Evolutionary conservation across 805 yeast genomes (phyloP).

Genomic region (Starmerella apicola): DNA sequence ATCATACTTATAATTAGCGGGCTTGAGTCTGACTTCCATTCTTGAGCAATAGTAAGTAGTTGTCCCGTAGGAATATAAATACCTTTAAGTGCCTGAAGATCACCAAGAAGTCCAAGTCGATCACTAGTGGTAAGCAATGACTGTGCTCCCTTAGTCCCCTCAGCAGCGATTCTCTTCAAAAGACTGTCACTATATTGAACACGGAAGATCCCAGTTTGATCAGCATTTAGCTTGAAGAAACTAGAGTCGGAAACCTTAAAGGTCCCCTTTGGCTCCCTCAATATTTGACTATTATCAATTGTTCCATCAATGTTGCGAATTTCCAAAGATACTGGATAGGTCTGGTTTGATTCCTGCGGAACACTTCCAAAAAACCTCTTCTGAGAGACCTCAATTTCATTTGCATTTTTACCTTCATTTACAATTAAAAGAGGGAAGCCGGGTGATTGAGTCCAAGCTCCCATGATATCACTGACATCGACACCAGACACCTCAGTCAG

Average conservation of each 20-base stretch:
- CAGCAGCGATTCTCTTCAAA: constrained; percentile 40
- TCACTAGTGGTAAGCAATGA: constrained; percentile 44
- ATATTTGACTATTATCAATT: constrained; percentile 42
- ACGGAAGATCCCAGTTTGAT: constrained; percentile 50
- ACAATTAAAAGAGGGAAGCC: constrained; percentile 65
- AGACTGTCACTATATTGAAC: constrained; percentile 42
- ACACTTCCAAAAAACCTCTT: constrained; percentile 45
- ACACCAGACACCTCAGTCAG: constrained; percentile 50
- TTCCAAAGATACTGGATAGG: constrained; percentile 45
- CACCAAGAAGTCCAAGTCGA: constrained; percentile 53
- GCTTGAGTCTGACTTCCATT: constrained; percentile 39
- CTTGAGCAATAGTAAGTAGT: constrained; percentile 37
- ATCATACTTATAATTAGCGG: constrained; percentile 44
- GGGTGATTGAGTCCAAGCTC: constrained; percentile 56
- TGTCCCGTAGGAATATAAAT: constrained; percentile 35
- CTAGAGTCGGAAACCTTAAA: constrained; percentile 32
- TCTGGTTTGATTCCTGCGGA: constrained; percentile 43
- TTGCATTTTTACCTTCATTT: constrained; percentile 25
- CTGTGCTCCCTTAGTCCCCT: constrained; percentile 37
- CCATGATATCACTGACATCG: constrained; percentile 49
- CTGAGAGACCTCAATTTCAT: constrained; percentile 34
- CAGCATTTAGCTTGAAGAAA: constrained; percentile 50
- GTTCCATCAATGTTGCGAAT: constrained; percentile 44
- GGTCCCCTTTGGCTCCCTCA: constrained; percentile 39
- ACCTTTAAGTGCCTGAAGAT: constrained; percentile 44